phyloP scores from a whole-genome alignment of 2,329 filamentous ascomycete genomes.

The Mycocentrospora acerina region DNA sequence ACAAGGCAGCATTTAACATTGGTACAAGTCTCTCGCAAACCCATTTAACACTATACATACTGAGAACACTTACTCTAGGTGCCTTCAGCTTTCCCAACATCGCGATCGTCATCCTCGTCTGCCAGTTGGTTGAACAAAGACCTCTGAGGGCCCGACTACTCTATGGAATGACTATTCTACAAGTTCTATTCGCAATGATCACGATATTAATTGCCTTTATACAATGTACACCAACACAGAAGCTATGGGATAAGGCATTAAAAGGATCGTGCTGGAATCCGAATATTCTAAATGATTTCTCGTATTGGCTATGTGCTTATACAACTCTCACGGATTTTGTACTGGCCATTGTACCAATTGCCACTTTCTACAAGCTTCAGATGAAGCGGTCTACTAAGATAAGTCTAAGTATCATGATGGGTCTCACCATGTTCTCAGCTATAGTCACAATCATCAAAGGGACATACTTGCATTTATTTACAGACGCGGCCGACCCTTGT shows the following conservation, averaged over 20 bases:
- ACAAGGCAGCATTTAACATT: slow-evolving; percentile 4
- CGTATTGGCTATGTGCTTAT: slow-evolving; percentile 11
- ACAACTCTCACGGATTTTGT: slow-evolving; percentile 9
- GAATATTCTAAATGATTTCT: slow-evolving; percentile 9
- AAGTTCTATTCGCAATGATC: slow-evolving; percentile 5
- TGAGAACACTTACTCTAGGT: neutral
- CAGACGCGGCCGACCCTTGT: slow-evolving; percentile 2
- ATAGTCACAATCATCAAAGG: slow-evolving; percentile 10
- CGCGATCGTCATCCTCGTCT: slow-evolving; percentile 5
- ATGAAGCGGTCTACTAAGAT: slow-evolving; percentile 10
- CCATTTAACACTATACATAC: neutral
- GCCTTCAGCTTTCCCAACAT: slow-evolving; percentile 9
- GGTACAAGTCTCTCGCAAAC: neutral
- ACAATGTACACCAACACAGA: slow-evolving; percentile 6
- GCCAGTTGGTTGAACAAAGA: slow-evolving; percentile 6
- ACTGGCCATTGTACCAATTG: slow-evolving; percentile 6
- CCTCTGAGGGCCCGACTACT: slow-evolving; percentile 1
- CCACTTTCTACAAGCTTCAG: slow-evolving; percentile 7
- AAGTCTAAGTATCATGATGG: slow-evolving; percentile 6
- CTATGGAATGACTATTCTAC: slow-evolving; percentile 6
- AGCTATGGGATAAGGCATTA: slow-evolving; percentile 9
- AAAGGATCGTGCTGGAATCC: slow-evolving; percentile 8
- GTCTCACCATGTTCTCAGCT: slow-evolving; percentile 10
- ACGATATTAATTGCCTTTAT: slow-evolving; percentile 8
- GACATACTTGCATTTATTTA: slow-evolving; percentile 7